Percentiles rank a stretch among this genome's conserved stretches.
phyloP scores from a whole-genome alignment of 2,329 filamentous ascomycete species.

The Pezicula rhizophila region DNA sequence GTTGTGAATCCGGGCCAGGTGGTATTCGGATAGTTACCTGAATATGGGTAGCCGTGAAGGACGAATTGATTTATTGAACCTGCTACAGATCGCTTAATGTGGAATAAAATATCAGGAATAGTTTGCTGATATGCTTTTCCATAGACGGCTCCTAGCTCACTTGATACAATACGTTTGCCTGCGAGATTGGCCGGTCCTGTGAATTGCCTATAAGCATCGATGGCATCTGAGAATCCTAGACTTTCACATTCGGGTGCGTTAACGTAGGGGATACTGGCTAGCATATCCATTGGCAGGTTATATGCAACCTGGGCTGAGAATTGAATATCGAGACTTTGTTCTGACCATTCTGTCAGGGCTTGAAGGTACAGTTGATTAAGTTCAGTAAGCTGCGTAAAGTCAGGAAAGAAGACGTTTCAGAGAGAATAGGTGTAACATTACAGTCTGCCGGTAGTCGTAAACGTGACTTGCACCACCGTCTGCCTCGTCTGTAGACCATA shows the following conservation, averaged over 20 bases:
- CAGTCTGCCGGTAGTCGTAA: constrained; percentile 1
- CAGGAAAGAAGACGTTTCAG: constrained; percentile 9
- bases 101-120: constrained; percentile 25
- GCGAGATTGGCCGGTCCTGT: constrained; percentile 33
- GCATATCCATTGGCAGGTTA: constrained; percentile 37
- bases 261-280: constrained; percentile 30
- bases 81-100: constrained; percentile 33
- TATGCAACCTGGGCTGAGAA: constrained; percentile 24
- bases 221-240: constrained; percentile 29
- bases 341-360: constrained; percentile 25
- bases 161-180: constrained; percentile 33
- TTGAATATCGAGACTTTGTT: constrained; percentile 23
- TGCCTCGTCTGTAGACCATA: background rate
- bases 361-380: constrained; percentile 25
- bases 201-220: constrained; percentile 35
- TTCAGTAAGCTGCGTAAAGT: background rate
- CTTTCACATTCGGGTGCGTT: constrained; percentile 36
- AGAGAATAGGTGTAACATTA: constrained; percentile 2
- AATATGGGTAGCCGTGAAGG: constrained; percentile 37
- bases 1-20: constrained; percentile 43
- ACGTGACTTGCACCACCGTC: constrained; percentile 2
- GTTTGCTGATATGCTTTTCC: constrained; percentile 20
- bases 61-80: constrained; percentile 38
- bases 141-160: constrained; percentile 29
- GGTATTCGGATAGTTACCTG: constrained; percentile 36